Percentiles rank a stretch among this genome's conserved stretches.
Conservation (phyloP, 2,329 filamentous ascomycete genomes). For the Verticillium alfalfae region DNA sequence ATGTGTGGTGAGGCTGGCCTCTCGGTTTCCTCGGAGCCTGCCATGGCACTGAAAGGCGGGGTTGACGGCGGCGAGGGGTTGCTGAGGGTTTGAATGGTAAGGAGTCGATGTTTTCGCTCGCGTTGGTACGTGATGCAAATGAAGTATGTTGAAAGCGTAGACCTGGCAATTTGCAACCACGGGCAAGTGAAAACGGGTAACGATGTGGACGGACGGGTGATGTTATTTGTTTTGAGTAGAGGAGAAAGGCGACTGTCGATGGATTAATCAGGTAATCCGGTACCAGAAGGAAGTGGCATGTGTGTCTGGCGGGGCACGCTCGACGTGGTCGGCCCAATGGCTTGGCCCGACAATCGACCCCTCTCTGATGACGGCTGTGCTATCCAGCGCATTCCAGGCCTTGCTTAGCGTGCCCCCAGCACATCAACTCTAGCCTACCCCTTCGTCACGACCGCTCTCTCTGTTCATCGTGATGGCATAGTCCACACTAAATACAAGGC, state of each 20-base stretch:
- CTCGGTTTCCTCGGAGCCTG: constrained; percentile 30
- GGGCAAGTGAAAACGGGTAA: not conserved
- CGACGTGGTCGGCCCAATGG: too few relatives aligned
- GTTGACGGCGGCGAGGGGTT: not conserved
- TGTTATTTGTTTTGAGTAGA: not conserved
- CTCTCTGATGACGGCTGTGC: too few relatives aligned
- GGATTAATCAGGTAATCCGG: not conserved
- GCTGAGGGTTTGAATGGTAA: not conserved
- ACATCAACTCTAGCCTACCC: not conserved
- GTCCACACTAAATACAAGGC: not conserved
- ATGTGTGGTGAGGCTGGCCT: constrained; percentile 35
- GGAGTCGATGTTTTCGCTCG: not conserved
- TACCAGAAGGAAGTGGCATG: not conserved
- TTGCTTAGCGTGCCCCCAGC: too few relatives aligned
- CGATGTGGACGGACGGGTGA: not conserved
- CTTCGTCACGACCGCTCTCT: not conserved
- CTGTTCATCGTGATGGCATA: not conserved
- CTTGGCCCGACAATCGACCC: too few relatives aligned
- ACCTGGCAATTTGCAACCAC: not conserved
- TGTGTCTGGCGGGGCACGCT: not conserved
- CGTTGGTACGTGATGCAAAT: not conserved
- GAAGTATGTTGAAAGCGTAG: too few relatives aligned
- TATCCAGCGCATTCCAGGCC: too few relatives aligned
- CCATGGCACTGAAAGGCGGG: constrained; percentile 25
- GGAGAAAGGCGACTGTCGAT: not conserved